phyloP scores from a whole-genome alignment of 805 yeast genomes.

The Wickerhamiella kazuoi region DNA sequence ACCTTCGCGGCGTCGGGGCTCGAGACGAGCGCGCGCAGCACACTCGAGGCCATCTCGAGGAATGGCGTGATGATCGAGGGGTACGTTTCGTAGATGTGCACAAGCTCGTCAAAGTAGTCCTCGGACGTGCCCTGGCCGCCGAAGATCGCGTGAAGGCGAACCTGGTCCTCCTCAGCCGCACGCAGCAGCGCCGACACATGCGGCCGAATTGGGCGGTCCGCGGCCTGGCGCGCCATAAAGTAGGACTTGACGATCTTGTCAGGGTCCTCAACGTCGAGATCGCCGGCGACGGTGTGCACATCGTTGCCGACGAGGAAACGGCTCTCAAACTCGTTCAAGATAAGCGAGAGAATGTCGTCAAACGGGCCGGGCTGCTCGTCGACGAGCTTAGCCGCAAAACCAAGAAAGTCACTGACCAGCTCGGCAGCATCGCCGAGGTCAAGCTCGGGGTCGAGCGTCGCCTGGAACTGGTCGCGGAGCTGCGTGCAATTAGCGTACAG shows the following conservation, averaged over 20 bases:
- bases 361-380: conserved; percentile 34
- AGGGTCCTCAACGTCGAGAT: conserved; percentile 46
- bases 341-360: conserved; percentile 49
- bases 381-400: conserved; percentile 25
- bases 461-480: conserved; percentile 63
- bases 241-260: conserved; percentile 65
- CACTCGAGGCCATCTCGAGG: conserved; percentile 48
- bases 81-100: conserved; percentile 66
- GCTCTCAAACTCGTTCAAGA: conserved; percentile 69
- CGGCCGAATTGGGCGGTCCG: conserved; percentile 31
- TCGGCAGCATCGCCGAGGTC: conserved; percentile 82
- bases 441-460: conserved; percentile 49
- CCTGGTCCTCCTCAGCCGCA: conserved; percentile 38
- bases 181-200: conserved; percentile 46
- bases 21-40: conserved; percentile 49
- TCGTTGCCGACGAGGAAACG: conserved; percentile 59
- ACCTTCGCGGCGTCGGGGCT: conserved; percentile 65
- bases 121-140: conserved; percentile 99
- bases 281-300: conserved; percentile 76
- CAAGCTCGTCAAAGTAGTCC: conserved; percentile 90
- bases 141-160: conserved; percentile 64
- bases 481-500: conserved; percentile 68
- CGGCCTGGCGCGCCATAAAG: conserved; percentile 39
- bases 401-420: conserved; percentile 67
- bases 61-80: conserved; percentile 57